These are phyloP conservation scores for Melastoma malabathricum DNA, from an alignment of 345 rosid genomes.

Conservation along the genomic window DNA sequence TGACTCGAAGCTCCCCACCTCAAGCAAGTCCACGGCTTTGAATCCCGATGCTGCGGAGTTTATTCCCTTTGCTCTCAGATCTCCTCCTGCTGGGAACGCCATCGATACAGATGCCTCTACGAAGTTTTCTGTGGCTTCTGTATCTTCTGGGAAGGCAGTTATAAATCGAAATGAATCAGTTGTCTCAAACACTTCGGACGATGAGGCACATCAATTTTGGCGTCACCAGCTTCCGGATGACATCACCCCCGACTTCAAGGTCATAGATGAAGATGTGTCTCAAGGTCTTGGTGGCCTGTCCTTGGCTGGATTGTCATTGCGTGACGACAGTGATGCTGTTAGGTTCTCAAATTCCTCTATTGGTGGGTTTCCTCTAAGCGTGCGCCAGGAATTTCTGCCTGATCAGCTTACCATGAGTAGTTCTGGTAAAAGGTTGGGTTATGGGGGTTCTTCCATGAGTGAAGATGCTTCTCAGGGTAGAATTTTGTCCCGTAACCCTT, in stretches of 20 bases:
- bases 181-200: conserved; percentile 71
- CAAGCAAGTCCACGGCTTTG: conserved; percentile 55
- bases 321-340: conserved; percentile 33
- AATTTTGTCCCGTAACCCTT: conserved; percentile 43
- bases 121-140: conserved; percentile 31
- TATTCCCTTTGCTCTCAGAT: conserved; percentile 60
- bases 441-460: conserved; percentile 40
- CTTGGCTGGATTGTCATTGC: conserved; percentile 61
- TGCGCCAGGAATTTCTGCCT: conserved; percentile 38
- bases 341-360: conserved; percentile 41
- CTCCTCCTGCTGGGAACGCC: conserved; percentile 44
- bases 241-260: conserved; percentile 86
- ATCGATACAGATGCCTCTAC: conserved; percentile 27
- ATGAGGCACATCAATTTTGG: conserved; percentile 87
- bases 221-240: conserved; percentile 92
- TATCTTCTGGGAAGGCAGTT: conserved; percentile 47
- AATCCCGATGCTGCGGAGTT: conserved; percentile 98
- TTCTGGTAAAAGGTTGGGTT: conserved; percentile 46
- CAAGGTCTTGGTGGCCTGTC: conserved; percentile 53
- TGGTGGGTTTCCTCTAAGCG: conserved; percentile 34
- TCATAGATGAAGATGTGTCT: conserved; percentile 62
- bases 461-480: conserved; percentile 41
- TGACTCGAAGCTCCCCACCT: conserved; percentile 37
- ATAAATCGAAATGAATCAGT: conserved; percentile 66
- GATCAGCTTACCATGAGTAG: conserved; percentile 38